Percentiles rank a stretch among this genome's conserved stretches.
Conservation (phyloP, 495 filamentous ascomycete genomes). For the Pyrenopolyporus hunteri region DNA sequence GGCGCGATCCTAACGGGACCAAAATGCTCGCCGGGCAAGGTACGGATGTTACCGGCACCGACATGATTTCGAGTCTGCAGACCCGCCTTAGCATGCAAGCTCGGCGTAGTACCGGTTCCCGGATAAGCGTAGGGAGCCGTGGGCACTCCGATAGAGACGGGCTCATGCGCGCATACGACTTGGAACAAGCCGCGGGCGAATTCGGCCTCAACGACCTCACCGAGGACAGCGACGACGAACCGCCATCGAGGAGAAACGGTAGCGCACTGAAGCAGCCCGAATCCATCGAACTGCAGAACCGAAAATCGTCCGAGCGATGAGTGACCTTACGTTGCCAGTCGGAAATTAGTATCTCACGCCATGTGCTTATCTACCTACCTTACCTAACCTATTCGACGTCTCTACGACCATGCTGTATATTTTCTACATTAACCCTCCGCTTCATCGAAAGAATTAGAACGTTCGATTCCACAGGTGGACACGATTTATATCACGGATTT, state of each 20-base stretch:
- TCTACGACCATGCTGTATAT: conserved; percentile 44
- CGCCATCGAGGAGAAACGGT: conserved; percentile 45
- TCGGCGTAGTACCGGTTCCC: conserved; percentile 60
- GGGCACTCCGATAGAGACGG: conserved; percentile 73
- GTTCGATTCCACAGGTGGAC: conserved; percentile 36
- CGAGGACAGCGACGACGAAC: conserved; percentile 69
- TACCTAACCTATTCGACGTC: conserved; percentile 9
- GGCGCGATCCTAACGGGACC: conserved; percentile 84
- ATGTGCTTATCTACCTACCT: too few species aligned
- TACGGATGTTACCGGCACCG: conserved; percentile 82
- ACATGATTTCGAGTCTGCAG: conserved; percentile 84
- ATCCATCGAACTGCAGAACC: conserved; percentile 51
- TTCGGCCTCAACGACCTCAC: conserved; percentile 66
- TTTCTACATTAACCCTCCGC: conserved; percentile 18
- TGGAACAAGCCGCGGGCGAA: conserved; percentile 69
- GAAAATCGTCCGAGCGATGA: conserved; percentile 41
- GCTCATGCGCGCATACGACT: conserved; percentile 82
- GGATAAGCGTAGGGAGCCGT: conserved; percentile 64
- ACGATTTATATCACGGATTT: conserved; percentile 41
- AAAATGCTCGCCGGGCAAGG: conserved; percentile 68
- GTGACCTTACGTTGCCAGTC: neutral
- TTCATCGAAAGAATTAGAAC: conserved; percentile 37
- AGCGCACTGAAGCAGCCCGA: conserved; percentile 39
- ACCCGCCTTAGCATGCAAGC: conserved; percentile 93
- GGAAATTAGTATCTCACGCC: conserved; percentile 1